A percentile compares a stretch with the other conserved stretches of the same genome.
phyloP scores from a whole-genome alignment of 371 early-diverging fungal genomes.

The Mortierella sp. region DNA sequence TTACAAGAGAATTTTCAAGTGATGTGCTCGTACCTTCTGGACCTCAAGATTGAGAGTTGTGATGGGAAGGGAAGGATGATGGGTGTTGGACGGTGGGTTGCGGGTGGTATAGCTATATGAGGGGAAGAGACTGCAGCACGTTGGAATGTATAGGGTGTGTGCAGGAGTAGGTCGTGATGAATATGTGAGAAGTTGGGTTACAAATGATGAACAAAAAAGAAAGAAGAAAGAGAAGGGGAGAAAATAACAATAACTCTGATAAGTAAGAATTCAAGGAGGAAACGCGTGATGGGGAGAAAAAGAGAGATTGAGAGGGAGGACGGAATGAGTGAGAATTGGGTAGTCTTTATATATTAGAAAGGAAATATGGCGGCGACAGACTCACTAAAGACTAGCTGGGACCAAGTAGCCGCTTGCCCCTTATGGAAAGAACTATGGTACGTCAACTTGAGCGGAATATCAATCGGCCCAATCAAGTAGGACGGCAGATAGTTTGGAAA shows the following conservation, averaged over 20 bases:
- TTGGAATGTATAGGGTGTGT: neutral
- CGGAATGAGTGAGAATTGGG: neutral
- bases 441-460: neutral
- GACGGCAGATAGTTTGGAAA: slow-evolving; percentile 8
- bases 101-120: neutral
- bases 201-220: neutral
- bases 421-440: neutral
- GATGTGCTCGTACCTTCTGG: neutral
- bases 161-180: slow-evolving; percentile 13
- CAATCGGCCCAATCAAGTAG: neutral
- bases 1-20: neutral
- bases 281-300: neutral
- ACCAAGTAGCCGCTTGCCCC: neutral
- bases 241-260: neutral
- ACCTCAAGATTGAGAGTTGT: neutral
- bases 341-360: neutral
- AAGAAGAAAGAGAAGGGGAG: neutral
- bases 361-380: neutral
- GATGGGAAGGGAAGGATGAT: neutral
- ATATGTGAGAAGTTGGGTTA: neutral
- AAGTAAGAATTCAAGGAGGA: neutral
- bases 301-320: neutral
- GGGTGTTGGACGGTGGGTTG: too few relatives aligned
- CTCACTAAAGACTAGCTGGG: neutral
- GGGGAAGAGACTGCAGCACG: neutral